Evolutionary conservation across 805 yeast genomes (phyloP).

Genomic region (Maudiozyma pseudohumilis): DNA sequence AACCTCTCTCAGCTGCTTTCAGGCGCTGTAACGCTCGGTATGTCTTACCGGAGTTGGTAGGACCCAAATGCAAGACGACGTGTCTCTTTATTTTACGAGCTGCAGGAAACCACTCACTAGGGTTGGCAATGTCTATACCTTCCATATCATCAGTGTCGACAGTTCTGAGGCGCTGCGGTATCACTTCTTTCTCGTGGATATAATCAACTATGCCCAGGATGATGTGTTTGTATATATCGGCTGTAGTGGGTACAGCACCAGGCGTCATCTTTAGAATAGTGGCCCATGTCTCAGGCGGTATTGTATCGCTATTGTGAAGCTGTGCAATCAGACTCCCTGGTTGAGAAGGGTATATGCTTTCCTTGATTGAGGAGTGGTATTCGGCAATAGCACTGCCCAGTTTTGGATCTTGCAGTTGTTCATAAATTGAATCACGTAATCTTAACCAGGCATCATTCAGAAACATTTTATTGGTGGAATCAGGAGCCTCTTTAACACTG

Average conservation of each 20-base stretch:
- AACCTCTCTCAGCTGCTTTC: slow-evolving; percentile 59
- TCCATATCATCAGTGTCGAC: slow-evolving; percentile 10
- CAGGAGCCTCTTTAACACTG: slow-evolving; percentile 2
- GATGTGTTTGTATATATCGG: slow-evolving; percentile 11
- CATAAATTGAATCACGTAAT: slow-evolving; percentile 9
- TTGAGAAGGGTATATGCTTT: slow-evolving; percentile 12
- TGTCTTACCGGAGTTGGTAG: slow-evolving; percentile 95
- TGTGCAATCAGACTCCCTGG: slow-evolving; percentile 12
- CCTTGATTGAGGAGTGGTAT: slow-evolving; percentile 7
- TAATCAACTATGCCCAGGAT: slow-evolving; percentile 12
- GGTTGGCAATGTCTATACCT: slow-evolving; percentile 40
- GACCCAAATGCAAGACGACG: slow-evolving; percentile 90
- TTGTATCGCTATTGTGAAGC: slow-evolving; percentile 3
- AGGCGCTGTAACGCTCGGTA: slow-evolving; percentile 67
- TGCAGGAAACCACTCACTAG: slow-evolving; percentile 74
- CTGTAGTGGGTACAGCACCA: not conserved
- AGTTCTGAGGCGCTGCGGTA: slow-evolving; percentile 7
- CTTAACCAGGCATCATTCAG: slow-evolving; percentile 6
- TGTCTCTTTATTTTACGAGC: slow-evolving; percentile 74
- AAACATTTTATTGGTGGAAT: slow-evolving; percentile 3
- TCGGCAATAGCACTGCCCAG: slow-evolving; percentile 2
- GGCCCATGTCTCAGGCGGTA: not conserved
- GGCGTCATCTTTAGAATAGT: not conserved
- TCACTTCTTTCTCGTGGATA: slow-evolving; percentile 18
- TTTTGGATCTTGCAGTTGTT: slow-evolving; percentile 8